Conservation (phyloP, 108 stramenopile genomes). For the Cyclotella baltica region DNA sequence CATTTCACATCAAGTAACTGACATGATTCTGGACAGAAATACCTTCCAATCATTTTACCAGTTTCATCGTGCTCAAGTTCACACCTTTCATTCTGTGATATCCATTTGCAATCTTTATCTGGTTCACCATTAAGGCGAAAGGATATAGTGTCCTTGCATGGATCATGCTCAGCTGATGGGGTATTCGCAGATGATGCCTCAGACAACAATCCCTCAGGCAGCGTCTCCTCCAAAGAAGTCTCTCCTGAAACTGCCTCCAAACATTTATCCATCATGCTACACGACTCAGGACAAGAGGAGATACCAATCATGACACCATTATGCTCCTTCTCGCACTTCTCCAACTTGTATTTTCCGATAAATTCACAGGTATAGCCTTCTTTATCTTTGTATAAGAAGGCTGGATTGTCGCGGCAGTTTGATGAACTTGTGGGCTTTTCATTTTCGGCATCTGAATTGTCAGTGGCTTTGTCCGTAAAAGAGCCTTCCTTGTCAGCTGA, state of each 20-base stretch:
- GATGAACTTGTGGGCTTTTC: neutral
- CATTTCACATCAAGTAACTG: neutral
- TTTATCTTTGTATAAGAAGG: constrained; percentile 26
- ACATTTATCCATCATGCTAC: constrained; percentile 36
- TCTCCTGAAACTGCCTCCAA: too few relatives aligned
- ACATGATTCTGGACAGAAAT: neutral
- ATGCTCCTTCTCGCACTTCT: constrained; percentile 12
- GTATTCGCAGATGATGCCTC: too few relatives aligned
- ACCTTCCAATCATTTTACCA: neutral
- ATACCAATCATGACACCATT: constrained; percentile 27
- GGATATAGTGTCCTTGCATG: neutral
- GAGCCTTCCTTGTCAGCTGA: too few relatives aligned
- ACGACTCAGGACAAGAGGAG: constrained; percentile 36
- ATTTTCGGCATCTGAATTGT: neutral
- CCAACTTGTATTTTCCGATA: constrained; percentile 13
- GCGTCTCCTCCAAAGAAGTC: too few relatives aligned
- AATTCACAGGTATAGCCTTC: constrained; percentile 23
- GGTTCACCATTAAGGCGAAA: neutral
- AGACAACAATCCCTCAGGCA: too few relatives aligned
- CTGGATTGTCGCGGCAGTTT: constrained; percentile 33
- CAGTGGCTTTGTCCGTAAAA: neutral
- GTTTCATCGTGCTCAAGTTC: neutral
- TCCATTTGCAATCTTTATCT: constrained; percentile 4
- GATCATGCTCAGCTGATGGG: neutral
- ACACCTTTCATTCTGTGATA: neutral